Percentiles rank a stretch among this genome's conserved stretches.
Evolutionary conservation across 441 rosid species (phyloP).

Genomic region (Populus trichocarpa): DNA sequence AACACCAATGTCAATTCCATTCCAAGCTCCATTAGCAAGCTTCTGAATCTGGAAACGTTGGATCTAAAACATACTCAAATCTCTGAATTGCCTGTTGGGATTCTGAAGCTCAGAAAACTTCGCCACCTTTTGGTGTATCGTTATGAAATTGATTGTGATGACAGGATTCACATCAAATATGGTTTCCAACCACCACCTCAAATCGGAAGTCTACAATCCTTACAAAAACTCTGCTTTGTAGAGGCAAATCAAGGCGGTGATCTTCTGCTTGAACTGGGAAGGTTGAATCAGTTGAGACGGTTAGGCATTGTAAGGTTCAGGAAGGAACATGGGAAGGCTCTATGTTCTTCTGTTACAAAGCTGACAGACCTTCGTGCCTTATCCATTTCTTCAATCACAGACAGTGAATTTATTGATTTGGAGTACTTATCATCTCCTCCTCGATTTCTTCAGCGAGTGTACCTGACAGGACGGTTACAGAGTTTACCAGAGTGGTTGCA

Average conservation of each 20-base stretch:
- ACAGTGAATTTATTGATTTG: slow-evolving; percentile 27
- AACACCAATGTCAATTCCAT: too few relatives aligned
- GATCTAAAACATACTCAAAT: too few relatives aligned
- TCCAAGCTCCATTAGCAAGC: too few relatives aligned
- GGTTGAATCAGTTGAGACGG: slow-evolving; percentile 29
- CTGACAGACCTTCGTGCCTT: slow-evolving; percentile 28
- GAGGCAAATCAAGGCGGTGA: slow-evolving; percentile 24
- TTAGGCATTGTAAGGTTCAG: slow-evolving; percentile 33
- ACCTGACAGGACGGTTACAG: slow-evolving; percentile 31
- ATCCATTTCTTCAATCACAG: slow-evolving; percentile 20
- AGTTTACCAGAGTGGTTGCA: slow-evolving; percentile 36
- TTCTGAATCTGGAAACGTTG: too few relatives aligned
- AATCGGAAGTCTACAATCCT: slow-evolving; percentile 29
- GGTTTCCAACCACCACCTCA: slow-evolving; percentile 26
- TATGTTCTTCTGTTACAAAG: slow-evolving; percentile 33
- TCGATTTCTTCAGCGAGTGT: slow-evolving; percentile 28
- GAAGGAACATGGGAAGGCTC: slow-evolving; percentile 27
- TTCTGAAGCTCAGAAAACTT: too few relatives aligned
- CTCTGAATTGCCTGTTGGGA: too few relatives aligned
- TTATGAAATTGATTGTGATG: slow-evolving; percentile 16
- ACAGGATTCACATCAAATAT: slow-evolving; percentile 17
- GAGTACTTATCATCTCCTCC: slow-evolving; percentile 23
- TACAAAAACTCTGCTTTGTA: slow-evolving; percentile 37
- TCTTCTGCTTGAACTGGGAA: slow-evolving; percentile 30
- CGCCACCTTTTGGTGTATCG: too few relatives aligned